Base-by-base conservation (phyloP, 2,329 filamentous ascomycete species). In the Aspergillus floridensis region DNA sequence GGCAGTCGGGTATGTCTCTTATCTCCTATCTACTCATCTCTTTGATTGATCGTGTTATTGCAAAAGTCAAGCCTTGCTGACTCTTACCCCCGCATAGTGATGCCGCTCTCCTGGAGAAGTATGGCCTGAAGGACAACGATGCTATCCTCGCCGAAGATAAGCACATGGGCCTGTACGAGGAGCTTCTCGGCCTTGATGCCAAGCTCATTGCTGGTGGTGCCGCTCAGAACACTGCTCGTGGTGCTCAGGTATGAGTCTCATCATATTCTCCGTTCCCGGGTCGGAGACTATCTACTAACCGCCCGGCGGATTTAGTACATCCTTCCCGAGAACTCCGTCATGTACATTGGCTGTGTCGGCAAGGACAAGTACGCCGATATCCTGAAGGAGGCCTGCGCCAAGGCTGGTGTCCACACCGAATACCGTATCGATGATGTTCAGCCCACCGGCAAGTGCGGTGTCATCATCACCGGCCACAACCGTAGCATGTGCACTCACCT, bases 401-500 rank as follows among this genome's bases (percentile, higher is more conserved):
- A 92, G 73, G 93, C 90, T 67, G 95, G 95, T 70, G 88, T 98
- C 64, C 89, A 92, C 72, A 92, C 95, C 69, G 92, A 96, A 82
- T 99, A 99, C 84, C 91, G 91, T 67, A 88, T 96, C 73, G 93
- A 98, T 76, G 85, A 90, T 70, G 84, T 86, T 74, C 82, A 88
- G 69, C 88, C 91, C 66, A 99, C 95, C 38, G 95, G 95, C 70
- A 91, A 93, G 72, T 99, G 95, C 78, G 95, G 91, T 78, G 95
- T 95, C 66, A 86, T 99, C 77, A 97, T 99, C 79, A 99, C 93
- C 41, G 95, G 92, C 74, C 91, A 96, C 84, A 89, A 98, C 87
- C 88, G 95, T 72, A 92, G 88, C 76, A 88, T 99, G 83, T 91
- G 89, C 83, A 99, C 95, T 63, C 92, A 98, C 73, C 89, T 99